Percentiles rank a stretch among this genome's conserved stretches.
Evolutionary conservation across 176 grass and related monocot species (phyloP).

Genomic region (Dactylis glomerata): DNA sequence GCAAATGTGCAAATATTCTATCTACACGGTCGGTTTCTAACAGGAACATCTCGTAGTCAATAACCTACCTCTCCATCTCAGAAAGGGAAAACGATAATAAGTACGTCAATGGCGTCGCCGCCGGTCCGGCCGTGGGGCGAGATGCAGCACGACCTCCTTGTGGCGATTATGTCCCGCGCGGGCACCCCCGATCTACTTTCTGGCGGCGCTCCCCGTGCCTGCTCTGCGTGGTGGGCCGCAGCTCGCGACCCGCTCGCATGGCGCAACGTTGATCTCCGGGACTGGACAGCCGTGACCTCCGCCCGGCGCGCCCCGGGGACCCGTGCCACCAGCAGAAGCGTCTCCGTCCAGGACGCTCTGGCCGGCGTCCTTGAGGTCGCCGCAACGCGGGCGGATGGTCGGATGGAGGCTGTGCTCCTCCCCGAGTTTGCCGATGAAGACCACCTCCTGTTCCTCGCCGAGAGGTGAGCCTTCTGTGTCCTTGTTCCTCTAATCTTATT

Average conservation of each 20-base stretch:
- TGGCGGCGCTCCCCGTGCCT: constrained; percentile 40
- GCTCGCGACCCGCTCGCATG: constrained; percentile 48
- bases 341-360: constrained; percentile 13
- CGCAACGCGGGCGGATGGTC: constrained; percentile 2
- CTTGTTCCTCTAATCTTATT: not conserved
- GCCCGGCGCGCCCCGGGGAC: not conserved
- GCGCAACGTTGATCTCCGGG: constrained; percentile 53
- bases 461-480: constrained; percentile 43
- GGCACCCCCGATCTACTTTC: constrained; percentile 40
- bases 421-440: constrained; percentile 48
- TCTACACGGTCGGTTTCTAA: not conserved
- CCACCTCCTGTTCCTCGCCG: constrained; percentile 42
- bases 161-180: constrained; percentile 45
- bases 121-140: constrained; percentile 50
- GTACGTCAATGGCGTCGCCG: constrained; percentile 34
- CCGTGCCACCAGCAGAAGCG: not conserved
- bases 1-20: no score
- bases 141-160: constrained; percentile 54
- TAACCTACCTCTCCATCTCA: not conserved
- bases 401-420: constrained; percentile 38
- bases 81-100: not conserved
- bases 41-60: not conserved
- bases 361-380: constrained; percentile 26
- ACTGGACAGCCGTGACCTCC: constrained; percentile 39
- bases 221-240: constrained; percentile 50